phyloP scores from a whole-genome alignment of 805 yeast genomes.

The Candida broadrunensis region DNA sequence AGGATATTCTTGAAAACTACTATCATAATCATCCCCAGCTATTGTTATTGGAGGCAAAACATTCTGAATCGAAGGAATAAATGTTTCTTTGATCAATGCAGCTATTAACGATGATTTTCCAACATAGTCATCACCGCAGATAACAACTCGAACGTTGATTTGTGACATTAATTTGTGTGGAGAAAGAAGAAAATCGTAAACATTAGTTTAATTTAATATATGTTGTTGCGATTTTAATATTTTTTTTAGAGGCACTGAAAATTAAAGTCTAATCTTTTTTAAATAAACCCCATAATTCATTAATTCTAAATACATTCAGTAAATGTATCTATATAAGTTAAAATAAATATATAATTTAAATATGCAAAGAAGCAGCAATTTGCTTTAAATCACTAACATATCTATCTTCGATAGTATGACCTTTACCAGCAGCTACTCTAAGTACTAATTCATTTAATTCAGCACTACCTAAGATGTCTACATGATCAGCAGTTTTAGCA shows the following conservation, averaged over 20 bases:
- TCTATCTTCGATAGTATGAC: conserved; percentile 60
- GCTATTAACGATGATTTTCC: conserved; percentile 82
- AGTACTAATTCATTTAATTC: conserved; percentile 84
- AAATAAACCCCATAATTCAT: no score
- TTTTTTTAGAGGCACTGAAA: no score
- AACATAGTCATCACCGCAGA: conserved; percentile 93
- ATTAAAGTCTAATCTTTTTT: no score
- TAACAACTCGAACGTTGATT: conserved; percentile 72
- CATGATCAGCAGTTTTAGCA: conserved; percentile 96
- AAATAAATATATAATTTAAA: conserved; percentile 17
- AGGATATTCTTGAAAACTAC: conserved; percentile 23
- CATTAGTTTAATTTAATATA: no score
- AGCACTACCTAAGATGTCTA: conserved; percentile 91
- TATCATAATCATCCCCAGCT: conserved; percentile 61
- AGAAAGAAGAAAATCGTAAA: no score
- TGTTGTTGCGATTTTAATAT: no score
- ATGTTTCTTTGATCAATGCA: conserved; percentile 76
- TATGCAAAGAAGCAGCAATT: conserved; percentile 57
- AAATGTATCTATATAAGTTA: no score
- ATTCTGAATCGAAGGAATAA: conserved; percentile 52
- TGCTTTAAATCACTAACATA: conserved; percentile 56
- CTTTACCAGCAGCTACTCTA: conserved; percentile 79
- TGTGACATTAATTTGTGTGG: conserved; percentile 17
- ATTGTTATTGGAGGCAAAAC: conserved; percentile 82
- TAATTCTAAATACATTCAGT: no score